Base-by-base conservation (phyloP, 1,284 basidiomycete genomes). In the Macrocystidia cucumis region DNA sequence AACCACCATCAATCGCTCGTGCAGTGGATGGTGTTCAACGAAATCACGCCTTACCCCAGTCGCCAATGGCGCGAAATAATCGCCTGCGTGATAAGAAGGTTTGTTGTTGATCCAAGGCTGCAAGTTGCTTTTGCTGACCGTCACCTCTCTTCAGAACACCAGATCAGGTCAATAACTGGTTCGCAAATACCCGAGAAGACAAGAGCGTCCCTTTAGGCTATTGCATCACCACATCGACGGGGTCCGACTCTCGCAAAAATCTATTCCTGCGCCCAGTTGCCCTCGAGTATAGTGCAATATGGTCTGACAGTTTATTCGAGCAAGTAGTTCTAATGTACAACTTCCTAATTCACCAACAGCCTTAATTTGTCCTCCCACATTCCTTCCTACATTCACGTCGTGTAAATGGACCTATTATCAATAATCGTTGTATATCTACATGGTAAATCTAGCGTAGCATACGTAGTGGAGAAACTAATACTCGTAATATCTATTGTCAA, bases 91-190 rank as follows among this genome's bases (percentile, higher is more conserved):
- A 66, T 76, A 40, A 56, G 62, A 40, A 57, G 71, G 73, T 73
- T 41, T 41, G 55, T 44, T 9, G 11, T 31, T 3, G 16, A 6
- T 17, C 12, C 7, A 21, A 22, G 18, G 17, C 17, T 9, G 29
- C 9, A 13, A 18, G n/a, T 24, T 34, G 13, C 9, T 6, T 32
- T 24, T 1, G 4, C 37, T 7, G 22, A 29, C 40, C 28, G 38
- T 24, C 34, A 41, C 48, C 40, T 37, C 24, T 11, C 37, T 35
- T 33, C 37, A 74, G 73, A 44, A 63, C 72, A 29, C 68, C 68
- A 42, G 65, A 65, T 42, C 72, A 74, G 52, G 65, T 76, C 35
- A 74, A 72, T 51, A 74, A 74, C 44, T 76, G 73, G 72, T 76
- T 75, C 42, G 71, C 69, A 7, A 75, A 75, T 50, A 64, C 72